phyloP scores from a whole-genome alignment of 108 stramenopile genomes.

The Fistulifera pelliculosa region DNA sequence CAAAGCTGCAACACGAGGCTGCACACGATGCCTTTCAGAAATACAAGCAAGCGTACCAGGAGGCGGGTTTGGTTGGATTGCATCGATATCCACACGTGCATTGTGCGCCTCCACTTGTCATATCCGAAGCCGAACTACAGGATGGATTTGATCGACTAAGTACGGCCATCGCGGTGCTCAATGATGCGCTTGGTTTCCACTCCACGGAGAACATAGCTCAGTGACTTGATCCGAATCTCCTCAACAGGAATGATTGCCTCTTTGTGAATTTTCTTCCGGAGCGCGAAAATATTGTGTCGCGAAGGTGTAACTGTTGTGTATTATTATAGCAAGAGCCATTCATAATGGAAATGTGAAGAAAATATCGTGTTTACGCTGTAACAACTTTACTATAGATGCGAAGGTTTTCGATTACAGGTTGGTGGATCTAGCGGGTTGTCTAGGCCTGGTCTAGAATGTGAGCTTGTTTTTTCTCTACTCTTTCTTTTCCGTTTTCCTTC shows the following conservation, averaged over 20 bases:
- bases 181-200: constrained; percentile 40
- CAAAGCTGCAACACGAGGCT: constrained; percentile 41
- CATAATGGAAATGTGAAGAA: too few relatives aligned
- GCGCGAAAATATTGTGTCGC: too few relatives aligned
- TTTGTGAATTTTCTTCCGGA: too few relatives aligned
- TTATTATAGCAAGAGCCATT: too few relatives aligned
- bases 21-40: constrained; percentile 35
- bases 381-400: too few relatives aligned
- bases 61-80: constrained; percentile 45
- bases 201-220: not conserved
- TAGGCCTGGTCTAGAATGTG: too few relatives aligned
- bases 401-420: too few relatives aligned
- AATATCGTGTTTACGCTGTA: too few relatives aligned
- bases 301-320: too few relatives aligned
- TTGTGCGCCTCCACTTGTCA: constrained; percentile 51
- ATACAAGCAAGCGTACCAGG: constrained; percentile 37
- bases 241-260: too few relatives aligned
- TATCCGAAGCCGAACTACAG: constrained; percentile 37
- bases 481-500: not conserved
- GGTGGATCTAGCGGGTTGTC: too few relatives aligned
- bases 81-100: constrained; percentile 55
- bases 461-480: not conserved
- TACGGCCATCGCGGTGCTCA: constrained; percentile 33
- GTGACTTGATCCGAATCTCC: too few relatives aligned
- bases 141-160: constrained; percentile 55